Evolutionary conservation across 306 rosid genomes (phyloP).

Genomic region (Elaeagnus macrophylla): DNA sequence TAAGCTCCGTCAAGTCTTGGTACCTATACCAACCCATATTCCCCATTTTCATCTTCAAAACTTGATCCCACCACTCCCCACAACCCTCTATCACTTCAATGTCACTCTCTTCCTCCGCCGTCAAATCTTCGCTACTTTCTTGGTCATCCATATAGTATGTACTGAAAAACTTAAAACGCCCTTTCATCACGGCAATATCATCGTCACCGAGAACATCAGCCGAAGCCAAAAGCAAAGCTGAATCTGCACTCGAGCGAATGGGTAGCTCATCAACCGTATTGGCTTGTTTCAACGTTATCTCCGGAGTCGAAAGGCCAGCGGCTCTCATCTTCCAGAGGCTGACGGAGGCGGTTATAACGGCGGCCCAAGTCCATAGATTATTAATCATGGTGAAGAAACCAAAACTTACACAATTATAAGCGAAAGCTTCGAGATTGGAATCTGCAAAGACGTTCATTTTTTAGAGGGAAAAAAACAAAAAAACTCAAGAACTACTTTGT

Average conservation of each 20-base stretch:
- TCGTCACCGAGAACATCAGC: not conserved
- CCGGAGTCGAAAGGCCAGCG: not conserved
- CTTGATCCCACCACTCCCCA: constrained; percentile 35
- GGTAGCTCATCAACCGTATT: not conserved
- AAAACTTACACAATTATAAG: constrained; percentile 35
- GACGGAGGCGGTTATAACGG: constrained; percentile 45
- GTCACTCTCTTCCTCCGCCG: not conserved
- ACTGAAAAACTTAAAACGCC: constrained; percentile 29
- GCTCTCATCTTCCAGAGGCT: constrained; percentile 34
- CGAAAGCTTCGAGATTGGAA: constrained; percentile 52
- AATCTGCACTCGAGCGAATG: not conserved
- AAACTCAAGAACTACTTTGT: not conserved
- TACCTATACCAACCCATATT: constrained; percentile 45
- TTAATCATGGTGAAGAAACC: constrained; percentile 32
- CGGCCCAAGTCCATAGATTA: constrained; percentile 57
- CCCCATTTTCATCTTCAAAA: constrained; percentile 26
- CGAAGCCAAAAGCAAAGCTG: too few species aligned
- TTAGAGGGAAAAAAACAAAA: too few species aligned
- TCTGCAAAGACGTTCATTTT: constrained; percentile 38
- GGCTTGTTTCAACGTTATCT: too few species aligned
- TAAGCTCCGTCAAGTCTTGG: constrained; percentile 55
- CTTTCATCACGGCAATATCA: constrained; percentile 29
- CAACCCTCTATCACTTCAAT: not conserved
- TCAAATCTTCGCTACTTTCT: constrained; percentile 2
- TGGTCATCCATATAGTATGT: constrained; percentile 24